A percentile compares a stretch with the other conserved stretches of the same genome.
These are phyloP conservation scores for Eucalyptus tenuipes DNA, from an alignment of 345 rosid species.

Conservation along the genomic window DNA sequence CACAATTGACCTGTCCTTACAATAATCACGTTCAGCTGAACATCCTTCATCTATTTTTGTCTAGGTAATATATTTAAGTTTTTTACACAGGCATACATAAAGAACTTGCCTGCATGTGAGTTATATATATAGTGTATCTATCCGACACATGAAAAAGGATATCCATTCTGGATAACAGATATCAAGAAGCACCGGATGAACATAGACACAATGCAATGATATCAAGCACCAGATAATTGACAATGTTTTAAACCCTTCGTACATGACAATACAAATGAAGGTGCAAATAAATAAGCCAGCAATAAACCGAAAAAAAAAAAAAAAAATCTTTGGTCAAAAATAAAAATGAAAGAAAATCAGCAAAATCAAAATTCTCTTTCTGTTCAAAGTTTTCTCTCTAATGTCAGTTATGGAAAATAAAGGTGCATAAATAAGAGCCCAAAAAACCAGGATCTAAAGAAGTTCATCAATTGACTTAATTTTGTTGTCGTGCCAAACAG, in stretches of 20 bases:
- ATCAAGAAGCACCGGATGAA: background rate
- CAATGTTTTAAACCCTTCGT: background rate
- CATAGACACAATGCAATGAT: background rate
- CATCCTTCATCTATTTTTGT: background rate
- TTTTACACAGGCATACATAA: background rate
- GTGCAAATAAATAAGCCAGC: background rate
- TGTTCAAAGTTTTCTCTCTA: background rate
- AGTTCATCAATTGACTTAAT: background rate
- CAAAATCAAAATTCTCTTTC: background rate
- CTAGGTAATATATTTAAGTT: background rate
- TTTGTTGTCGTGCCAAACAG: background rate
- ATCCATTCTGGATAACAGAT: background rate
- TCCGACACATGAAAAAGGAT: background rate
- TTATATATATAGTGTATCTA: background rate
- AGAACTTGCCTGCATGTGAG: background rate
- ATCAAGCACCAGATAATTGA: background rate
- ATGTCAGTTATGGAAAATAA: background rate
- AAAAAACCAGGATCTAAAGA: background rate
- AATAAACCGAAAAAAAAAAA: background rate
- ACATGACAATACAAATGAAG: background rate
- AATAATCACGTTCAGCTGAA: background rate
- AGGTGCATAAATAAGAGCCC: background rate
- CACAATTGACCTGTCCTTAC: background rate
- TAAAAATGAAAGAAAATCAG: background rate
- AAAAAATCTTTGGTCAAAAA: background rate